phyloP scores from a whole-genome alignment of 257 asterid genomes.

The Plantago ovata region DNA sequence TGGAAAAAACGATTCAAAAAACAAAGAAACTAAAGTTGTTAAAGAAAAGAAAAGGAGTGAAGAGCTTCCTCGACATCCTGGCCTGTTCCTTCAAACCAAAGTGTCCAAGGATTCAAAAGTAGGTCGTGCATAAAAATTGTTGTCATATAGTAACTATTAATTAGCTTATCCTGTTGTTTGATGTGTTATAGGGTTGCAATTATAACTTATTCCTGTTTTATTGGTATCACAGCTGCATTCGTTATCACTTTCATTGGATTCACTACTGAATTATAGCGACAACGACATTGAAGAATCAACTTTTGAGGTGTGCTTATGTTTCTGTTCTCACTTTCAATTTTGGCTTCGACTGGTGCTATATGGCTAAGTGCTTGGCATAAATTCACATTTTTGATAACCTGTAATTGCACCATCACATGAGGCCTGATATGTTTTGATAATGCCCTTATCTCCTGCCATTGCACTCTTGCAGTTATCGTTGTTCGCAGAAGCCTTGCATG shows the following conservation, averaged over 20 bases:
- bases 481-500: constrained; percentile 84
- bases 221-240: constrained; percentile 61
- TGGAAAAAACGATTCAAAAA: constrained; percentile 37
- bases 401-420: constrained; percentile 3
- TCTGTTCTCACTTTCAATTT: neutral
- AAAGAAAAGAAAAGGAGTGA: constrained; percentile 56
- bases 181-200: neutral
- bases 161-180: neutral
- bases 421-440: neutral
- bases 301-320: constrained; percentile 62
- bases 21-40: constrained; percentile 38
- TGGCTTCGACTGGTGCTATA: neutral
- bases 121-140: constrained; percentile 25
- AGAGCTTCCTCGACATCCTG: constrained; percentile 90
- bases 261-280: constrained; percentile 82
- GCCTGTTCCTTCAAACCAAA: constrained; percentile 68
- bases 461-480: constrained; percentile 61
- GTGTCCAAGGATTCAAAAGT: constrained; percentile 76
- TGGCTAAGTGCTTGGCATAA: neutral
- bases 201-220: constrained; percentile 15
- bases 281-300: constrained; percentile 76
- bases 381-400: neutral
- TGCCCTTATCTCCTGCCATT: constrained; percentile 7
- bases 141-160: neutral
- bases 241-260: constrained; percentile 83